These are phyloP conservation scores for Trypethelium eluteriae DNA, from an alignment of 495 filamentous ascomycete species.

Conservation along the genomic window DNA sequence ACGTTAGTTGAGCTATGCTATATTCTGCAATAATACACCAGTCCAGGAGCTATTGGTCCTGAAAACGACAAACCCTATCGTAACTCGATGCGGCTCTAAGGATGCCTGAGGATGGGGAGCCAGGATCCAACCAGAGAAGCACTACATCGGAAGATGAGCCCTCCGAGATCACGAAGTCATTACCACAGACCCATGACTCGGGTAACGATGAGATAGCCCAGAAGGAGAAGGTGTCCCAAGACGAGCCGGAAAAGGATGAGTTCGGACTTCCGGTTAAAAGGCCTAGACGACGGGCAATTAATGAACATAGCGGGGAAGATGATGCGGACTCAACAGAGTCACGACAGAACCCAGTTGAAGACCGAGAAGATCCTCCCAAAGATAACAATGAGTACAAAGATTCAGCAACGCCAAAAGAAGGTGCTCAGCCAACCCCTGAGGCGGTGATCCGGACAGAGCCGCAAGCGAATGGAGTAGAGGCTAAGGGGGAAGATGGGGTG, in stretches of 20 bases:
- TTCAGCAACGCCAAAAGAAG: not conserved
- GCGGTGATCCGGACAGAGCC: not conserved
- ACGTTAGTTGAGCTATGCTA: not conserved
- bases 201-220: not conserved
- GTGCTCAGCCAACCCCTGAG: not conserved
- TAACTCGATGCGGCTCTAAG: conserved; percentile 1
- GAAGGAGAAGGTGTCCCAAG: not conserved
- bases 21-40: not conserved
- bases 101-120: conserved; percentile 4
- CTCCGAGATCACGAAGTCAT: not conserved
- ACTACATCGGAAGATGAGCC: too few species aligned
- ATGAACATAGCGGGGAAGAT: conserved; percentile 14
- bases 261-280: conserved; percentile 25
- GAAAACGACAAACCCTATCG: not conserved
- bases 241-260: conserved; percentile 27
- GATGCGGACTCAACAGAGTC: not conserved
- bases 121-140: not conserved
- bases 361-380: not conserved
- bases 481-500: not conserved
- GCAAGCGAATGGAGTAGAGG: not conserved
- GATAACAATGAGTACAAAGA: not conserved
- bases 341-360: not conserved
- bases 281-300: conserved; percentile 7
- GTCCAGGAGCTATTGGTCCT: not conserved
- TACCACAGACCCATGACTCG: not conserved